Evolutionary conservation across 2,329 filamentous ascomycete genomes (phyloP).

Genomic region (Aspergillus tamarii): DNA sequence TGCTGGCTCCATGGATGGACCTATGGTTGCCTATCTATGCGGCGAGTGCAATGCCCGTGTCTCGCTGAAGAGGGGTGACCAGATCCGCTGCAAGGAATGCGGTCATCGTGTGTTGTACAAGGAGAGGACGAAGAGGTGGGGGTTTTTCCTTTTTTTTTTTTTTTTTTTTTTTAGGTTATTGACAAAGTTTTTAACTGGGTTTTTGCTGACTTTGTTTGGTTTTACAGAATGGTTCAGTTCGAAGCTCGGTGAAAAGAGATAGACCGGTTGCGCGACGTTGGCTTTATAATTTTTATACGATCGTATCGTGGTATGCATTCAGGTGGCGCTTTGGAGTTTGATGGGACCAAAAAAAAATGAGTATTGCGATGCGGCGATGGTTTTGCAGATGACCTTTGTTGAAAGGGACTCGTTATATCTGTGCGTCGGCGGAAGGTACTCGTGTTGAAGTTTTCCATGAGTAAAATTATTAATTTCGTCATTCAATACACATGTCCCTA

Average conservation of each 20-base stretch:
- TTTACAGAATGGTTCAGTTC: slow-evolving; percentile 90
- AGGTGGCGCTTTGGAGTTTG: slow-evolving; percentile 36
- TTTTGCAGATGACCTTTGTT: background rate
- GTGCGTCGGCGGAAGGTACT: background rate
- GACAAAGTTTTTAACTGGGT: background rate
- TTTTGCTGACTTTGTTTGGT: slow-evolving; percentile 4
- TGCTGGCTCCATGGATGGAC: slow-evolving; percentile 52
- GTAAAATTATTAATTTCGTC: background rate
- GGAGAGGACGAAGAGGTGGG: slow-evolving; percentile 93
- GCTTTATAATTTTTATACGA: slow-evolving; percentile 15
- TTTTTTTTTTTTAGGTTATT: slow-evolving; percentile 15
- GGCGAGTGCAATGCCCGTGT: slow-evolving; percentile 84
- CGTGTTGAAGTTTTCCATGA: background rate
- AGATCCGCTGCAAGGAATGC: slow-evolving; percentile 87
- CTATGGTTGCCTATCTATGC: slow-evolving; percentile 71
- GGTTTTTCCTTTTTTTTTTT: slow-evolving; percentile 12
- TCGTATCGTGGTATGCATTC: slow-evolving; percentile 34
- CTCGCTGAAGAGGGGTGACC: slow-evolving; percentile 73
- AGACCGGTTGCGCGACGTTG: background rate
- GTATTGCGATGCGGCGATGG: slow-evolving; percentile 4
- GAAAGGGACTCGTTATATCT: background rate
- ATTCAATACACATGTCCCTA: background rate
- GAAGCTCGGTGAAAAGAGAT: slow-evolving; percentile 72
- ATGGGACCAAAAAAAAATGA: slow-evolving; percentile 6
- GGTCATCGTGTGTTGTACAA: slow-evolving; percentile 96